These are phyloP conservation scores for Sporisorium sorghi DNA, from an alignment of 1,284 basidiomycete genomes.

Conservation along the genomic window DNA sequence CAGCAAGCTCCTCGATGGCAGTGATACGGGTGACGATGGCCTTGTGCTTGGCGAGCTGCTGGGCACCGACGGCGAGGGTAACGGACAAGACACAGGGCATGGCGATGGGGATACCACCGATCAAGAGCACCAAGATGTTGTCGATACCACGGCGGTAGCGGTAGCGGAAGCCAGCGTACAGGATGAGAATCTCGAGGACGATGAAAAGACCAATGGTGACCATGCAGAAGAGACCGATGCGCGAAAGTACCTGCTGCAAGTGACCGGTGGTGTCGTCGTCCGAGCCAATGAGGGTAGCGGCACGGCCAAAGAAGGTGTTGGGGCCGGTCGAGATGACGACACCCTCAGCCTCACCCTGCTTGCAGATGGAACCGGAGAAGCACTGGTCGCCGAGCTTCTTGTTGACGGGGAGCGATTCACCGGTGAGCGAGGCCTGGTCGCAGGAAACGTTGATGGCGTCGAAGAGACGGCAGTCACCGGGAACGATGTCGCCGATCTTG, in stretches of 20 bases:
- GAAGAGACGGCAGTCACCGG: slow-evolving; percentile 66
- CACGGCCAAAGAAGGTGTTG: slow-evolving; percentile 66
- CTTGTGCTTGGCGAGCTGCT: slow-evolving; percentile 69
- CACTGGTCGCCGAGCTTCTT: slow-evolving; percentile 65
- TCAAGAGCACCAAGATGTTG: slow-evolving; percentile 69
- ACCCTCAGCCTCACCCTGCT: slow-evolving; percentile 62
- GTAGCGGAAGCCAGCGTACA: slow-evolving; percentile 68
- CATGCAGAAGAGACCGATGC: slow-evolving; percentile 68
- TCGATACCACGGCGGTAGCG: slow-evolving; percentile 69
- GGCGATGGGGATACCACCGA: slow-evolving; percentile 68
- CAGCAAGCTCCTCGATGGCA: slow-evolving; percentile 67
- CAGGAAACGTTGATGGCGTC: slow-evolving; percentile 61
- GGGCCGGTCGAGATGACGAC: slow-evolving; percentile 63
- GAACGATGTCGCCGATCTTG: slow-evolving; percentile 67
- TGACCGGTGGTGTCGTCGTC: slow-evolving; percentile 67
- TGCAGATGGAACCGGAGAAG: slow-evolving; percentile 66
- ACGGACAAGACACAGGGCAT: slow-evolving; percentile 69
- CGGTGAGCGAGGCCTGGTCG: slow-evolving; percentile 69
- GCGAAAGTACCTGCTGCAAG: slow-evolving; percentile 68
- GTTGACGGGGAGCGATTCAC: slow-evolving; percentile 66
- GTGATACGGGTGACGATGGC: slow-evolving; percentile 68
- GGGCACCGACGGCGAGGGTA: slow-evolving; percentile 67
- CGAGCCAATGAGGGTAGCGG: slow-evolving; percentile 65
- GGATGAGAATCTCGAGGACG: slow-evolving; percentile 68
- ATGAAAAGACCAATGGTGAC: slow-evolving; percentile 68